These are phyloP conservation scores for Gremmenia infestans DNA, from an alignment of 2,329 filamentous ascomycete genomes.

Conservation along the genomic window DNA sequence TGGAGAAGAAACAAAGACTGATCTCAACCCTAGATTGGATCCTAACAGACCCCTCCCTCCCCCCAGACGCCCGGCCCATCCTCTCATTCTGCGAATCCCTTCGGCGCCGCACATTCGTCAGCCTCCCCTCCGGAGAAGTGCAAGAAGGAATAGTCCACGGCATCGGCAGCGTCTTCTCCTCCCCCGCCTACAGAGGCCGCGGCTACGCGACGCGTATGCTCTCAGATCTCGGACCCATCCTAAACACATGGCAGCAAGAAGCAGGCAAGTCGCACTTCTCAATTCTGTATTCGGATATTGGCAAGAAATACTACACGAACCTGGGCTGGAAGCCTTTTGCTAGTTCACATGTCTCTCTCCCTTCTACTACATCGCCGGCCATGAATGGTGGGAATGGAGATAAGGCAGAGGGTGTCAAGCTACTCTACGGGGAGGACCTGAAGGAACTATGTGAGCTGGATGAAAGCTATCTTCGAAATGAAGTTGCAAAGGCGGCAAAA, in stretches of 20 bases:
- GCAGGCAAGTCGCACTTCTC: conserved; percentile 55
- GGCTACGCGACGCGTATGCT: conserved; percentile 79
- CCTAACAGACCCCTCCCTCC: conserved; percentile 44
- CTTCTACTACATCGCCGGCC: conserved; percentile 31
- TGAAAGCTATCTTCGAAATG: conserved; percentile 53
- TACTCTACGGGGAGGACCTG: conserved; percentile 54
- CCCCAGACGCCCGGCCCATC: conserved; percentile 44
- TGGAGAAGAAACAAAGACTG: not conserved
- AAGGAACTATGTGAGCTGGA: conserved; percentile 58
- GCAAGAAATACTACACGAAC: conserved; percentile 73
- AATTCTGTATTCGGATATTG: conserved; percentile 81
- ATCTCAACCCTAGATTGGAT: conserved; percentile 46
- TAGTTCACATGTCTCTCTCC: conserved; percentile 67
- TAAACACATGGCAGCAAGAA: conserved; percentile 49
- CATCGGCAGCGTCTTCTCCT: conserved; percentile 75
- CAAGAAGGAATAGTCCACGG: conserved; percentile 64
- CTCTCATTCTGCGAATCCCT: conserved; percentile 62
- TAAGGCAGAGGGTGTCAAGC: conserved; percentile 6
- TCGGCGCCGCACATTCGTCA: conserved; percentile 52
- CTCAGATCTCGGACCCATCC: conserved; percentile 52
- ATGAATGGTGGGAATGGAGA: conserved; percentile 22
- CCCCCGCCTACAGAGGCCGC: conserved; percentile 58
- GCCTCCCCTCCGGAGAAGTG: conserved; percentile 34
- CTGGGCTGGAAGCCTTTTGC: conserved; percentile 71
- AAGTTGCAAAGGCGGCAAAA: conserved; percentile 37